These are phyloP conservation scores for Suillus subluteus DNA, from an alignment of 768 basidiomycete genomes.

Conservation along the genomic window DNA sequence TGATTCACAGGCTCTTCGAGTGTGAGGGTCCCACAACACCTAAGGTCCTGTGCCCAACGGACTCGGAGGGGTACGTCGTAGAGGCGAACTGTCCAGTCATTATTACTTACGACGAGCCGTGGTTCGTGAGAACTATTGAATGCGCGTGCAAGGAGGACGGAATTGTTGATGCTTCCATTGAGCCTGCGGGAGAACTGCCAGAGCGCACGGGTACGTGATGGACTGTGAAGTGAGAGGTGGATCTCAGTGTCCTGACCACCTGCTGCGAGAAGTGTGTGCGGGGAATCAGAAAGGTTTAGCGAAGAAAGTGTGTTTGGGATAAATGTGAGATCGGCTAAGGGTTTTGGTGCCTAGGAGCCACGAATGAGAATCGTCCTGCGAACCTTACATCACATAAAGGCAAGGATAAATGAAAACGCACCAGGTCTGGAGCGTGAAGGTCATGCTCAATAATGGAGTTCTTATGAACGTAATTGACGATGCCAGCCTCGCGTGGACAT, in stretches of 20 bases:
- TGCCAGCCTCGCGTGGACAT: constrained; percentile 67
- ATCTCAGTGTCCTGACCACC: constrained; percentile 77
- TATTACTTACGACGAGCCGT: constrained; percentile 82
- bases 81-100: constrained; percentile 81
- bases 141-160: constrained; percentile 62
- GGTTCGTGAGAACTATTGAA: constrained; percentile 73
- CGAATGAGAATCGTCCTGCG: constrained; percentile 20
- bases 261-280: constrained; percentile 67
- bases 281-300: constrained; percentile 46
- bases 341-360: constrained; percentile 45
- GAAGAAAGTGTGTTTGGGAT: constrained; percentile 66
- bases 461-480: constrained; percentile 64
- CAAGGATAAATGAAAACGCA: constrained; percentile 34
- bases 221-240: constrained; percentile 57
- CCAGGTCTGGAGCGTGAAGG: constrained; percentile 48
- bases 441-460: constrained; percentile 64
- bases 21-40: constrained; percentile 54
- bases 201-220: constrained; percentile 24
- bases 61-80: constrained; percentile 64
- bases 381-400: constrained; percentile 19
- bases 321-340: constrained; percentile 58
- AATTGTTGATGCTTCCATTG: constrained; percentile 80
- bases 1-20: constrained; percentile 81
- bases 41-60: constrained; percentile 48
- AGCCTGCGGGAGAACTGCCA: constrained; percentile 65